Base-by-base conservation (phyloP, 495 filamentous ascomycete species). In the Penicillium paradoxum region DNA sequence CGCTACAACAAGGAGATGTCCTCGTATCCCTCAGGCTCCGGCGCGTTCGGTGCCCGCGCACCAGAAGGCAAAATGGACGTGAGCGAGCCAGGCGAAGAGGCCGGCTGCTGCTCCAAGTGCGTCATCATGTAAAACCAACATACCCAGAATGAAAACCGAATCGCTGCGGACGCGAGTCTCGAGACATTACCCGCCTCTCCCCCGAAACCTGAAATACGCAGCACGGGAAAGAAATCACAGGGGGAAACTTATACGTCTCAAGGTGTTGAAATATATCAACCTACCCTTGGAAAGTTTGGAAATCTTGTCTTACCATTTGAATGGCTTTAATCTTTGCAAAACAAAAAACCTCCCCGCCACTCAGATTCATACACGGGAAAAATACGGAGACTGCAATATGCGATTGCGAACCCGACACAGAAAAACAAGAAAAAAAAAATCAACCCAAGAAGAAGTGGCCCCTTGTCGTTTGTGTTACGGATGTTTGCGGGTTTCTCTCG, bases 1-100 rank as follows among this genome's bases (percentile, higher is more conserved):
- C 84, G 88, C 64, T 97, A 96, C 77, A 97, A 98, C 81, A 92
- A 91, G 71, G 90, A 97, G 59, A 92, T 97, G 83, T 88, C 90
- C 49, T 87, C 87, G 30, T 85, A 96, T 62, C 81, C 84, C 40
- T 80, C 83, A 48, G 87, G 85, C 51, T 79, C 79, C 32, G 81
- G 83, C 48, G 68, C 71, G 15, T 78, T 80, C 53, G 83, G 82
- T 48, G 72, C 73, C 53, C 82, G 83, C 53, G 82, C 83, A 36
- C 80, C 83, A 3, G 75, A 84, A 57, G 70, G 69, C 61, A 89
- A 90, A 78, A 81, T 90, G 79, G 89, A 93, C 58, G 79, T 92
- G 51, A 81, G 82, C 51, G 87, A 87, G 53, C 80, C 82, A 18
- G 82, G 85, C 52, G 79, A 85, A 57, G 75, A 79, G 56, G 78